These are phyloP conservation scores for Nakazawaea ambrosiae DNA, from an alignment of 805 yeast species.

Conservation along the genomic window DNA sequence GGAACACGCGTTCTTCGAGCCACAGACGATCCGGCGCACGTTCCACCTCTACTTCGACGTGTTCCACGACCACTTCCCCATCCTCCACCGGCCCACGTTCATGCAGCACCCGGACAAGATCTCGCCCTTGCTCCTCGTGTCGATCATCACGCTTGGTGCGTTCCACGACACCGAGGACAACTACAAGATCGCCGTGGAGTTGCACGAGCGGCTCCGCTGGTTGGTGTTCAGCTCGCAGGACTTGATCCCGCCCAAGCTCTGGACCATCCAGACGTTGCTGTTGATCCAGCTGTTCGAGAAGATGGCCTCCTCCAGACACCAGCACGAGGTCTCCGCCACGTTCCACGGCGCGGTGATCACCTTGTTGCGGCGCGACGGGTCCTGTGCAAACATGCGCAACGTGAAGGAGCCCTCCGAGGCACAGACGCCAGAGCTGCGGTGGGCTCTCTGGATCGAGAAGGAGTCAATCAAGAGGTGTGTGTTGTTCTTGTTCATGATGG, in stretches of 20 bases:
- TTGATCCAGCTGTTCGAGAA: conserved; percentile 20
- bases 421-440: conserved; percentile 10
- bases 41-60: conserved; percentile 17
- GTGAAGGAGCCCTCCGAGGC: not conserved
- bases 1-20: conserved; percentile 14
- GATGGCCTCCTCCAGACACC: conserved; percentile 20
- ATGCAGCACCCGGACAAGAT: conserved; percentile 15
- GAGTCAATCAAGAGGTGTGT: conserved; percentile 19
- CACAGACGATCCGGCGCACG: conserved; percentile 14
- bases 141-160: conserved; percentile 19
- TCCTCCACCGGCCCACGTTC: conserved; percentile 17
- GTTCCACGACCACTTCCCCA: conserved; percentile 22
- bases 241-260: conserved; percentile 18
- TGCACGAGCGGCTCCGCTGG: conserved; percentile 19
- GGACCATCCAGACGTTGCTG: conserved; percentile 19
- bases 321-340: conserved; percentile 20
- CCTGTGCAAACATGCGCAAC: conserved; percentile 11
- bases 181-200: conserved; percentile 15
- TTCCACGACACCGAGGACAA: conserved; percentile 16
- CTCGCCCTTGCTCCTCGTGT: conserved; percentile 17
- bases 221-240: conserved; percentile 18
- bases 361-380: conserved; percentile 15
- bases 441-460: conserved; percentile 19
- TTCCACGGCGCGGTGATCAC: conserved; percentile 21
- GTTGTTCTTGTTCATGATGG: conserved; percentile 20